Percentiles rank a stretch among this genome's conserved stretches.
Conservation (phyloP, 371 early-diverging fungal genomes). For the Apophysomyces sp. region DNA sequence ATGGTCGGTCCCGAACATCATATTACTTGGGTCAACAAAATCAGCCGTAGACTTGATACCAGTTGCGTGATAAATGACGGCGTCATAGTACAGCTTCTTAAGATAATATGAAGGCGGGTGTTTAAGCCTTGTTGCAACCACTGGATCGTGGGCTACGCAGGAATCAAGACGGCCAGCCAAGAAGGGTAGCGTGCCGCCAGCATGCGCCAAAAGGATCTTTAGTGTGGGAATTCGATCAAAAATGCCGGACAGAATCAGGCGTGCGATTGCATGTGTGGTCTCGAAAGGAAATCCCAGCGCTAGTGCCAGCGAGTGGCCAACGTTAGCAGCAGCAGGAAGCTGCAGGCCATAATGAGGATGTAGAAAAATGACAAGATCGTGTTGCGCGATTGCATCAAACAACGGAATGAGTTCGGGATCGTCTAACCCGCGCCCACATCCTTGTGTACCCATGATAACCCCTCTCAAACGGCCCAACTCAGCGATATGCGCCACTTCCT, state of each 20-base stretch:
- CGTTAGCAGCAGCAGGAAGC: slow-evolving; percentile 10
- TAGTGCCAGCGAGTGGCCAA: slow-evolving; percentile 42
- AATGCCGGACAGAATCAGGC: slow-evolving; percentile 36
- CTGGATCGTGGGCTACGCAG: slow-evolving; percentile 33
- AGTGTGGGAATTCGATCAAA: slow-evolving; percentile 37
- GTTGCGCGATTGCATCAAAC: slow-evolving; percentile 20
- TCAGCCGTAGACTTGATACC: slow-evolving; percentile 21
- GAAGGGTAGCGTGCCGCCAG: slow-evolving; percentile 42
- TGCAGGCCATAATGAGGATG: slow-evolving; percentile 47
- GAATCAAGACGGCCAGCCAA: slow-evolving; percentile 44
- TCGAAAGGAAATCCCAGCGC: slow-evolving; percentile 46
- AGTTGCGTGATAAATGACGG: slow-evolving; percentile 18
- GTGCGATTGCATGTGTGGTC: slow-evolving; percentile 33
- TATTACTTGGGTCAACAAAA: slow-evolving; percentile 12
- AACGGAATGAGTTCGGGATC: slow-evolving; percentile 37
- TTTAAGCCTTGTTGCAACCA: slow-evolving; percentile 10
- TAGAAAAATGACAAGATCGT: slow-evolving; percentile 29
- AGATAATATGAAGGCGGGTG: slow-evolving; percentile 24
- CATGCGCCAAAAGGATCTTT: slow-evolving; percentile 36
- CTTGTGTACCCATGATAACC: slow-evolving; percentile 34
- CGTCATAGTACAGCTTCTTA: slow-evolving; percentile 21
- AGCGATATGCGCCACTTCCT: slow-evolving; percentile 27
- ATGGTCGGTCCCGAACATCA: slow-evolving; percentile 23
- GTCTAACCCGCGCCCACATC: slow-evolving; percentile 40
- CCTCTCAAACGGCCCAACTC: slow-evolving; percentile 21